These are phyloP conservation scores for Mycocentrospora acerina DNA, from an alignment of 2,329 filamentous ascomycete species.

Conservation along the genomic window DNA sequence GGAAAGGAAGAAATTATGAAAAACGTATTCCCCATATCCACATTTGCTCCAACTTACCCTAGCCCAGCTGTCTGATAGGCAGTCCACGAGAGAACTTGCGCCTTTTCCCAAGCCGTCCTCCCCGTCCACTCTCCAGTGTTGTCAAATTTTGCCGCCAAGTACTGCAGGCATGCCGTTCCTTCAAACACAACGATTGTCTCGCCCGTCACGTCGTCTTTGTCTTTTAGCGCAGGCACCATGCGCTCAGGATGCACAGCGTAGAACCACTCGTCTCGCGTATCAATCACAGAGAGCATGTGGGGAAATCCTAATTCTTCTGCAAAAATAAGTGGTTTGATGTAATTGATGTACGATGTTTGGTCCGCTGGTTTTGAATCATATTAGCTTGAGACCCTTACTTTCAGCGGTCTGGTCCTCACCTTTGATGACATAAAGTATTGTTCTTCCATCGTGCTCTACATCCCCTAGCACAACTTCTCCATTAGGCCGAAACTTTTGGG, in stretches of 20 bases:
- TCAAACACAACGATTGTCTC: slow-evolving; percentile 40
- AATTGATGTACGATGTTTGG: slow-evolving; percentile 35
- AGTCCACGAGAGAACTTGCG: slow-evolving; percentile 34
- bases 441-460: slow-evolving; percentile 19
- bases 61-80: slow-evolving; percentile 42
- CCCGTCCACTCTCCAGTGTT: slow-evolving; percentile 36
- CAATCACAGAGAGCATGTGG: slow-evolving; percentile 38
- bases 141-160: slow-evolving; percentile 41
- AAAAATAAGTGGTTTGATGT: slow-evolving; percentile 44
- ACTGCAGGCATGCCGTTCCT: slow-evolving; percentile 43
- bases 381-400: too few relatives aligned
- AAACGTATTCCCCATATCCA: background rate
- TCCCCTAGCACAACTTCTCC: slow-evolving; percentile 2
- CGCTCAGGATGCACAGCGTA: slow-evolving; percentile 41
- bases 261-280: slow-evolving; percentile 38
- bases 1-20: background rate
- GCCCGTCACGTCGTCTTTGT: slow-evolving; percentile 29
- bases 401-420: slow-evolving; percentile 3
- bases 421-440: slow-evolving; percentile 32
- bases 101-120: slow-evolving; percentile 30
- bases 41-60: slow-evolving; percentile 21
- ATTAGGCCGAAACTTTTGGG: too few relatives aligned
- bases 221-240: slow-evolving; percentile 38
- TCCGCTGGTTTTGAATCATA: background rate
- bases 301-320: slow-evolving; percentile 36